Evolutionary conservation across 768 basidiomycete genomes (phyloP), one percentile per base, ranked within the genome.

Genomic region (Sutorius australiensis): DNA sequence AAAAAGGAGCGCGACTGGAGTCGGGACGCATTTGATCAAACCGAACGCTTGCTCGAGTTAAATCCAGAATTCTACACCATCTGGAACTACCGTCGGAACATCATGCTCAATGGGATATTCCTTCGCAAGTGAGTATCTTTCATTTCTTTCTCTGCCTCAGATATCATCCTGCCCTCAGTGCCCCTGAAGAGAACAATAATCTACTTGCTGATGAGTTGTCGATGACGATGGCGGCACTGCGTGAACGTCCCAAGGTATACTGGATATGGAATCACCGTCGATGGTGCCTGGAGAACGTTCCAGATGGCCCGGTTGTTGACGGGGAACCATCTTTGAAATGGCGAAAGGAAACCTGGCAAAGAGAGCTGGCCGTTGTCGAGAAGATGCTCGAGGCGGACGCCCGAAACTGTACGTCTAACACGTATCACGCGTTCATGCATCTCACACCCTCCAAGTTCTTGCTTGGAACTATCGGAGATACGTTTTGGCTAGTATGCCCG

Each of bases 201-300:
- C 45, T 87, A 16, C 79, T 98, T 5, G 71, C 80, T 3, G 75
- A 80, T 37, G 97, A 99, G 52, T 72, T 99, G 28, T 72, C 78
- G 2, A 79, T 94, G 75, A 98, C 95, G 0, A 90, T 86, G 66
- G 72, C 77, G 5, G 84, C 88, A 6, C 79, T 99, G 40, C 87
- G 89, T 62, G 75, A 79, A 9, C 83, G 95, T 64, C 97, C 97
- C 13, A 99, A 98, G 67, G 86, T 97, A 17, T 99, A 99, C 67
- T 93, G 91, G 87, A 93, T 98, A 61, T 99, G 97, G 97, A 98
- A 94, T 66, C 94, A 99, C 63, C 83, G 97, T 36, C 77, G 86
- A 61, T 98, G 97, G 97, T 95, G 95, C 64, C 80, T 99, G 2
- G 87, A 89, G 67, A 82, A 87, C 49, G 80, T 95, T 11, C 95